phyloP scores from a whole-genome alignment of 176 grass and related monocot species.

The Cenchrus fungigraminus region DNA sequence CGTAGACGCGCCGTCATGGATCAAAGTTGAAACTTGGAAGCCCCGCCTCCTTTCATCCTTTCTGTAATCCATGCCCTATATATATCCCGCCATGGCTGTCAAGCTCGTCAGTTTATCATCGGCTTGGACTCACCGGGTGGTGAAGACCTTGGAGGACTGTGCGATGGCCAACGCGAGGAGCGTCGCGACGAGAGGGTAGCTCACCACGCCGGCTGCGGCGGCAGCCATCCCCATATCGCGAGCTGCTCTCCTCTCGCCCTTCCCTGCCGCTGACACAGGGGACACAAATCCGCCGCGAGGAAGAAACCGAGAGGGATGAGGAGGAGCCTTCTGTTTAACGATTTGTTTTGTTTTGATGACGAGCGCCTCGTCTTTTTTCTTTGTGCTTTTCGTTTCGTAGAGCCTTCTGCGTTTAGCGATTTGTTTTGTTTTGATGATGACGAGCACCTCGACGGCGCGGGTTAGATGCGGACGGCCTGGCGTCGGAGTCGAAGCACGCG shows the following conservation, averaged over 20 bases:
- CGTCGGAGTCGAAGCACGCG: no score
- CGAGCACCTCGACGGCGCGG: no score
- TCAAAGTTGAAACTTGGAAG: no score
- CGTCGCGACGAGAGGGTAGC: conserved; percentile 75
- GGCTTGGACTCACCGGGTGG: conserved; percentile 51
- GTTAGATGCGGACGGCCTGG: no score
- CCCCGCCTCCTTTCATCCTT: no score
- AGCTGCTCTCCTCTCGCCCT: neutral
- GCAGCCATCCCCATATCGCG: conserved; percentile 34
- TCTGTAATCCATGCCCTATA: no score
- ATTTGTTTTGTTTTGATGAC: neutral
- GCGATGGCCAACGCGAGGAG: conserved; percentile 68
- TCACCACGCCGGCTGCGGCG: conserved; percentile 27
- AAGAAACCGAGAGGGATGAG: conserved; percentile 9
- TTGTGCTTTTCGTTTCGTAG: neutral
- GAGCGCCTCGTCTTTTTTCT: neutral
- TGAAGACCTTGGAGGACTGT: conserved; percentile 83
- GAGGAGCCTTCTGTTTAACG: neutral
- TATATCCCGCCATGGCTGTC: no score
- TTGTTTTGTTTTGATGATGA: no score
- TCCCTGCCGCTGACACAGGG: neutral
- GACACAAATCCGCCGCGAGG: conserved; percentile 25
- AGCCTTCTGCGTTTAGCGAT: no score
- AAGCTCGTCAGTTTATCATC: no score
- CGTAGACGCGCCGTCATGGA: no score